Conservation (phyloP, 2,329 filamentous ascomycete genomes). For the Fusarium haematococcum region DNA sequence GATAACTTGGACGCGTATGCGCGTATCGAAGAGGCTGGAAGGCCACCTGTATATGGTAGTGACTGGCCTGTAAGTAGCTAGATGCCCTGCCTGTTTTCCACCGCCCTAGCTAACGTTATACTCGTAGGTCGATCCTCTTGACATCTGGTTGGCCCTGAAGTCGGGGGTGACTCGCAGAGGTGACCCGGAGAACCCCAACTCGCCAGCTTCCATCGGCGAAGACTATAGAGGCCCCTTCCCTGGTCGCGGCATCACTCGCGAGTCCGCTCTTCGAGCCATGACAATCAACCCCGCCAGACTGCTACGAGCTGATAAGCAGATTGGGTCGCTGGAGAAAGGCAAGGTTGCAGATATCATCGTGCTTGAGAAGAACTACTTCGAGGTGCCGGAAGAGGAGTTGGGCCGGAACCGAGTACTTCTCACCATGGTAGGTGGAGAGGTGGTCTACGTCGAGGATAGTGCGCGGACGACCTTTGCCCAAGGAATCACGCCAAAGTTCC, state of each 20-base stretch:
- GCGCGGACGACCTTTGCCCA: neutral
- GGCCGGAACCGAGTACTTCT: neutral
- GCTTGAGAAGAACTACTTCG: neutral
- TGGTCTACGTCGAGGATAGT: neutral
- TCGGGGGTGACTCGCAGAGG: neutral
- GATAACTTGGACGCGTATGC: neutral
- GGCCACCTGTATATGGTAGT: neutral
- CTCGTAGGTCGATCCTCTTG: neutral
- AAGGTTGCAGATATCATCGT: neutral
- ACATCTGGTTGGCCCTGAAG: neutral
- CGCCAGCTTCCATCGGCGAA: neutral
- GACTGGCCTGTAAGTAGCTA: neutral
- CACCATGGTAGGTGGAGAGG: neutral
- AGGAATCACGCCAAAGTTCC: neutral
- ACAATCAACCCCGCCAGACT: neutral
- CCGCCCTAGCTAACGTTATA: neutral
- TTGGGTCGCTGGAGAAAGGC: neutral
- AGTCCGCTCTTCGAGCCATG: neutral
- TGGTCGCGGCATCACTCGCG: neutral
- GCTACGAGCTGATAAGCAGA: neutral
- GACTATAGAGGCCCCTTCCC: neutral
- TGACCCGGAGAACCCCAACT: neutral
- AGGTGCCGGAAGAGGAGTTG: neutral
- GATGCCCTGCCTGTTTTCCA: neutral
- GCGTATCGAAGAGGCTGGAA: neutral